Evolutionary conservation across 805 yeast species (phyloP), one percentile per base, ranked within the genome.

Genomic region (Torulaspora delbrueckii): DNA sequence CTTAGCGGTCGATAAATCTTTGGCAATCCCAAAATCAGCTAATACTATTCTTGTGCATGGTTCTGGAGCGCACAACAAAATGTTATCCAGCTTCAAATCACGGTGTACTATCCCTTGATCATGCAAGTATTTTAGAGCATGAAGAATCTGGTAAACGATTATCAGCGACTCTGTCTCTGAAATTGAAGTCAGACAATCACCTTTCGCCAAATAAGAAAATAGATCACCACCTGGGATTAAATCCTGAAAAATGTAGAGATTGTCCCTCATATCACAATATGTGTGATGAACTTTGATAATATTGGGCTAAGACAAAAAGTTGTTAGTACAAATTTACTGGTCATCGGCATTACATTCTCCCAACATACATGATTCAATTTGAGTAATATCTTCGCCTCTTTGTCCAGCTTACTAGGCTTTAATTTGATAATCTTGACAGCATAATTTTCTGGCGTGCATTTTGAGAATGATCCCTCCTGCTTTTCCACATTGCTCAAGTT

Each of bases 21-120:
- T 73, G 2, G 79, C 77, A 32, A 75, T 74, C 0, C 90, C 90
- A 64, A 84, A 84, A 63, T 84, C 91, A 8, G 86, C 85, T 19
- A 84, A 58, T 1, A 79, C 73, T 31, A 84, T 62, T 48, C 74
- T 71, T 0, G 84, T 67, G 37, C 74, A 74, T 2, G 78, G 77
- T 18, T 71, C 66, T 5, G 84, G 82, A 0, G 76, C 63, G 36
- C 72, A 75, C 33, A 81, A 64, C 27, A 84, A 63, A 19, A 84
- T 72, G 52, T 84, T 84, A 50, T 83, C 90, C 28, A 82, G 60
- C 53, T 82, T 82, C 34, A 82, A 60, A 63, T 83, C 89, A 30
- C 88, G 65, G 53, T 82, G 88, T 4, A 77, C 81, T n/a, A 82
- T 68, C 5, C 77, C 75, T 9, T 69, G 63, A 3, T 60, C 54